Evolutionary conservation across 345 rosid genomes (phyloP).

Genomic region (Eucalyptus urophylla): DNA sequence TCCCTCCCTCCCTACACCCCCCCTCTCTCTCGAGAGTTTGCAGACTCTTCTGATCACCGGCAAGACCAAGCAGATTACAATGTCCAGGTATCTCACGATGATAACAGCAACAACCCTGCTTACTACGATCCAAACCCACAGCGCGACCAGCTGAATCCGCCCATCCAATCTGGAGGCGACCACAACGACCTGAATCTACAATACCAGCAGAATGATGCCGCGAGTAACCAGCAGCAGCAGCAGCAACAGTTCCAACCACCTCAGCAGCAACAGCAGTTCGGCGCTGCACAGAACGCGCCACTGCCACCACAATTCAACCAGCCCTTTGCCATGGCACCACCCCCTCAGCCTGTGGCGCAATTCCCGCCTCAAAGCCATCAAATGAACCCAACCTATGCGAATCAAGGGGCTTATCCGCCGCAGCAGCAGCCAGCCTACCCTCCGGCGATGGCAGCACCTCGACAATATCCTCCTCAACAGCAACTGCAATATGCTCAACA

Average conservation of each 20-base stretch:
- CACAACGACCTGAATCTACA: no score
- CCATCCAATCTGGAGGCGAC: no score
- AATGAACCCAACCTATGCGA: neutral
- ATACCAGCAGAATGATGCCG: no score
- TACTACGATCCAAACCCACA: neutral
- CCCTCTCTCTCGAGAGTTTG: neutral
- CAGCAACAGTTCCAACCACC: neutral
- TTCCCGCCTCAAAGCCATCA: neutral
- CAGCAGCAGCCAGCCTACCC: neutral
- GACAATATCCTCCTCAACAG: neutral
- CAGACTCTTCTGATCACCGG: neutral
- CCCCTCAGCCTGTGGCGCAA: neutral
- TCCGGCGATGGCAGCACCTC: neutral
- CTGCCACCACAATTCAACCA: neutral
- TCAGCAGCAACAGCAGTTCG: neutral
- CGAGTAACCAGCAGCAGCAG: neutral
- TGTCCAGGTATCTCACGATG: neutral
- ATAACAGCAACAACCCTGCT: neutral
- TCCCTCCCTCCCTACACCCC: no score
- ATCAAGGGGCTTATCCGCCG: neutral
- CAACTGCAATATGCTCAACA: neutral
- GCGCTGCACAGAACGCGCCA: no score
- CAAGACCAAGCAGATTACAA: neutral
- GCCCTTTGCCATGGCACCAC: neutral
- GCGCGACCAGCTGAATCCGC: no score